Base-by-base conservation (phyloP, 257 asterid genomes). In the Vinca minor region DNA sequence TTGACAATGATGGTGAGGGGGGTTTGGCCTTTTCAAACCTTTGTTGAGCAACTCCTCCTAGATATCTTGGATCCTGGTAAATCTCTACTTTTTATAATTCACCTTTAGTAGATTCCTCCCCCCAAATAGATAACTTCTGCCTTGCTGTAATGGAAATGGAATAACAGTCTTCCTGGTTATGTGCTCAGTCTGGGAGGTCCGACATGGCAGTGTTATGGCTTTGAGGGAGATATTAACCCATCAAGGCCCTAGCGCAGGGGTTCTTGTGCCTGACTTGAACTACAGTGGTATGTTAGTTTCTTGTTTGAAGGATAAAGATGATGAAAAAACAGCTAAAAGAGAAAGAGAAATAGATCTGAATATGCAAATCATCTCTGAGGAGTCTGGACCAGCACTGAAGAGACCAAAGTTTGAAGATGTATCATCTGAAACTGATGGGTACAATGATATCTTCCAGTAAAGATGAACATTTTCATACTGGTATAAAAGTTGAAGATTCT, bases 201-300 rank as follows among this genome's bases (percentile, higher is more conserved):
- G 99, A 35, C 99, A 93, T 82, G 99, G 99, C 74, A 87, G 99
- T 76, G 80, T 93, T 66, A 93, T 93, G 99, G 99, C 99, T 70
- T 89, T 93, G 66, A 84, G 99, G 76, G 99, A 93, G 84, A 93
- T 89, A 76, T 77, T 93, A 70, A 83, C 97, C 62, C 84, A 83
- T 81, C 99, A 93, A 83, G 99, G 97, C 73, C 89, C 88, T 72
- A 77, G 82, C 78, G 96, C 96, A 20, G 99, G 97, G 60, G 84
- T 87, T 72, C 46, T 86, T 55, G 63, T 82, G 74, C 85, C 94
- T 63, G 92, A 87, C 71, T 65, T 76, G 74, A 76, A 78, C 63
- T 38, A 70, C 59, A 72, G 65, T 76, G 72, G 72, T 63, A 60
- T 67, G 56, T 75, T 73, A 1, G 55, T 36, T 61, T 56, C 83